Evolutionary conservation across 2,329 filamentous ascomycete genomes (phyloP), one percentile per base, ranked within the genome.

Genomic region (Hypoxylon sp.): DNA sequence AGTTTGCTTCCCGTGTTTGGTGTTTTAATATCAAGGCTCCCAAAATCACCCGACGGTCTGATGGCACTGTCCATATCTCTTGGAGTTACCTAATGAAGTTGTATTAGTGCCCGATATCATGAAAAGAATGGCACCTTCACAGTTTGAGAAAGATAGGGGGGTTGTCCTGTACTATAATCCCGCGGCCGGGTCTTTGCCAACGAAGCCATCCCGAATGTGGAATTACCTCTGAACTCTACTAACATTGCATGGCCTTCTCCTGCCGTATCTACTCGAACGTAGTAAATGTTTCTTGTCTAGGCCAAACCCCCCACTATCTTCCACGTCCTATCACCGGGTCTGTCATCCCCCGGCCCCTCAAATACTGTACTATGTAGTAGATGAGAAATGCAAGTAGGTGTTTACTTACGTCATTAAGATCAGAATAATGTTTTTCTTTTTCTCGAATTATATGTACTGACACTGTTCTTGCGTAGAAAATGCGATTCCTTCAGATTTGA

Each of bases 31-130:
- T 26, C 43, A 24, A 46, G n/a, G 19, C 20, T 46, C 13, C 19
- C 20, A 8, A 46, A 56, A 39, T 10, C 28, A 26, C 24, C 22
- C 19, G 43, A 24, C 20, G 20, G 20, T 30, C 56, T n/a, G 47
- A 59, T 30, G 30, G n/a, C 26, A 43, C 15, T 20, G 48, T 22
- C 10, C 6, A 13, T 41, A 28, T 50, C 39, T 28, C 30, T 52
- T 50, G 41, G 56, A 54, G 26, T 28, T 34, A 43, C 30, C 32
- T 59, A 34, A 41, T 41, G 46, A 19, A 34, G 20, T 6, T 19
- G 32, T 59, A 59, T 53, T 49, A 48, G 26, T 55, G 50, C 57
- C 57, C 26, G 43, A 59, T 50, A 43, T 49, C 20, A 57, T 41
- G 46, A 20, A 55, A 24, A 24, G 41, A 47, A 47, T 20, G n/a